Conservation (phyloP, 257 asterid genomes). For the Penstemon barbatus region DNA sequence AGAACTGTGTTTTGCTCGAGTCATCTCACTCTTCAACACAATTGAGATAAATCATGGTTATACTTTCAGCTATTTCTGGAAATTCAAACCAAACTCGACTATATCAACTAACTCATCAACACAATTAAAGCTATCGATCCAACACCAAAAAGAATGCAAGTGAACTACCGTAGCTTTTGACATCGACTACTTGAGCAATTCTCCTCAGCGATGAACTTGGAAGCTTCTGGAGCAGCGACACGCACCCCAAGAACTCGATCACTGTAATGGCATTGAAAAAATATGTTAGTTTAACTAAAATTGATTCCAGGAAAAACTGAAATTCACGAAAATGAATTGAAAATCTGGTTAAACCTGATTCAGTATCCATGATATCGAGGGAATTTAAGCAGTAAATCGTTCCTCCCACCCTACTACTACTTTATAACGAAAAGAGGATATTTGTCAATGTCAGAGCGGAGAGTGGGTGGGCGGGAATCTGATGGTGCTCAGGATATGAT, state of each 20-base stretch:
- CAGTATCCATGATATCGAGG: neutral
- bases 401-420: neutral
- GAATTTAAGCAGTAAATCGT: neutral
- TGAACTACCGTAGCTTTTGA: conserved; percentile 60
- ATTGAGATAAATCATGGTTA: too few relatives aligned
- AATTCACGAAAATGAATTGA: neutral
- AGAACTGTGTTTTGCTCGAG: too few relatives aligned
- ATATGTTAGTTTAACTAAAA: neutral
- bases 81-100: too few relatives aligned
- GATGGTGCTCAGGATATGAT: too few relatives aligned
- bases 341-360: neutral
- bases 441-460: too few relatives aligned
- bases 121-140: too few relatives aligned
- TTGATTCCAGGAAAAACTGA: neutral
- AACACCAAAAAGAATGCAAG: too few relatives aligned
- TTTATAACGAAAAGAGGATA: neutral
- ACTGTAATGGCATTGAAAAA: conserved; percentile 40
- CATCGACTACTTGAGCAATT: conserved; percentile 65
- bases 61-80: too few relatives aligned
- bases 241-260: conserved; percentile 84
- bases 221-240: conserved; percentile 87
- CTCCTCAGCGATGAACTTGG: conserved; percentile 73
- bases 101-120: too few relatives aligned
- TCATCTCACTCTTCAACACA: too few relatives aligned
- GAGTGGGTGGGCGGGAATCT: too few relatives aligned